Base-by-base conservation (phyloP, 805 yeast genomes). In the Wickerhamomyces hampshirensis region DNA sequence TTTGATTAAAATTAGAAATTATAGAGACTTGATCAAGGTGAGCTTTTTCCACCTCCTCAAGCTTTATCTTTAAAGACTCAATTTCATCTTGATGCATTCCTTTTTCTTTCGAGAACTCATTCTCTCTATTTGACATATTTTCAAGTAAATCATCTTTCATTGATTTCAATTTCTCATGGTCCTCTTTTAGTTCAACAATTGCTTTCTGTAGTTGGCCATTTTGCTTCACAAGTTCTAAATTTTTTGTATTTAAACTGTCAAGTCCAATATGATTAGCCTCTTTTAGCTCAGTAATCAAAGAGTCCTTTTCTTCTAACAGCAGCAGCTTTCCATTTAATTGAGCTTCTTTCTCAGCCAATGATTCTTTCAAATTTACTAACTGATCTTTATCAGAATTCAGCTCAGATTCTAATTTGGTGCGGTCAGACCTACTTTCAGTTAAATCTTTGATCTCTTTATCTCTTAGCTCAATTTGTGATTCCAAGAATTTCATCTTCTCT, bases 91-190 rank as follows among this genome's bases (percentile, higher is more conserved):
- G 72, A 14, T 72, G 63, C 4, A 53, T 39, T 30, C 68, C 66
- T 1, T 81, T 60, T 46, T 83, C 89, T 26, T 64, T 65, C 3
- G 66, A 59, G 43, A 72, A 71, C 33, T 80, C 88, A 9, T 53
- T 53, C 46, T 83, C 88, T 44, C 81, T 72, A 23, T 78, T 70
- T 1, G 82, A 62, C 77, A 84, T 69, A 49, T 81, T 83, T 14
- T 80, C 84, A 11, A 80, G 56, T 16, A 85, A 58, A 46, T 83
- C 88, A 21, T 69, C 65, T 51, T 82, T 83, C 66, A 77, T 68
- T 5, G 52, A 39, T 34, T 51, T 55, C 26, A 53, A 30, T 13
- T 44, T 28, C 27, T 56, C 60, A 26, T 56, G 53, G 14, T 55
- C 47, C 28, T 50, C 54, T 24, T 46, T 47, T 18, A 39, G 27